A percentile compares a stretch with the other conserved stretches of the same genome.
Evolutionary conservation across 257 asterid genomes (phyloP).

Genomic region (Petunia secreta): DNA sequence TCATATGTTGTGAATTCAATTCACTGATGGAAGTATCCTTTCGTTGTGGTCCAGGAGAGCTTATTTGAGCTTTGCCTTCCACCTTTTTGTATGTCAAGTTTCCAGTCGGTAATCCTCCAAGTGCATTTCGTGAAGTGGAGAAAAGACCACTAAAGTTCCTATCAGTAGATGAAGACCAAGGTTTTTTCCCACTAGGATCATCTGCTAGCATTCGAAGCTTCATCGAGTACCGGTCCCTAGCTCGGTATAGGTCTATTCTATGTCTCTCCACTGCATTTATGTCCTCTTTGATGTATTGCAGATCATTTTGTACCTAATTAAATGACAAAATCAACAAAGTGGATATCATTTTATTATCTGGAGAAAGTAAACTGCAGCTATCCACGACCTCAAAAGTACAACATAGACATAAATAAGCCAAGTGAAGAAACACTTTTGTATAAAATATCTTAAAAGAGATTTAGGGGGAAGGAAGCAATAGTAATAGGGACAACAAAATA

Average conservation of each 20-base stretch:
- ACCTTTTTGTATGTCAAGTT: constrained; percentile 49
- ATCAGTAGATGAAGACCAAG: constrained; percentile 52
- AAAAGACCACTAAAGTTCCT: constrained; percentile 49
- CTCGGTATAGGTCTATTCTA: constrained; percentile 64
- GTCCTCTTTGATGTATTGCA: constrained; percentile 69
- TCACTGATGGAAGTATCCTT: constrained; percentile 57
- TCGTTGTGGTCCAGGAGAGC: constrained; percentile 45
- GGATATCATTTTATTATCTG: background rate
- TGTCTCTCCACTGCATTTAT: constrained; percentile 67
- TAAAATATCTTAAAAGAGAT: background rate
- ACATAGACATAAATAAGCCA: constrained; percentile 4
- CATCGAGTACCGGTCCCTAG: constrained; percentile 68
- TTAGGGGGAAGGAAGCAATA: background rate
- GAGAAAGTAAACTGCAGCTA: constrained; percentile 20
- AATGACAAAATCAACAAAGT: constrained; percentile 24
- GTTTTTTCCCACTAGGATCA: constrained; percentile 48
- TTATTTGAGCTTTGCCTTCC: constrained; percentile 48
- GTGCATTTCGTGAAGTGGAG: constrained; percentile 55
- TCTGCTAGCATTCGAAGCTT: constrained; percentile 62
- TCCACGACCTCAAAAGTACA: background rate
- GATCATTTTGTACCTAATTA: constrained; percentile 64
- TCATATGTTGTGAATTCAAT: constrained; percentile 56
- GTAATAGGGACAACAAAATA: constrained; percentile 1
- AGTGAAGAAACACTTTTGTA: constrained; percentile 22
- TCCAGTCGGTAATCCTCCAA: constrained; percentile 50